Evolutionary conservation across 768 basidiomycete species (phyloP).

Genomic region (Hypholoma fasciculare): DNA sequence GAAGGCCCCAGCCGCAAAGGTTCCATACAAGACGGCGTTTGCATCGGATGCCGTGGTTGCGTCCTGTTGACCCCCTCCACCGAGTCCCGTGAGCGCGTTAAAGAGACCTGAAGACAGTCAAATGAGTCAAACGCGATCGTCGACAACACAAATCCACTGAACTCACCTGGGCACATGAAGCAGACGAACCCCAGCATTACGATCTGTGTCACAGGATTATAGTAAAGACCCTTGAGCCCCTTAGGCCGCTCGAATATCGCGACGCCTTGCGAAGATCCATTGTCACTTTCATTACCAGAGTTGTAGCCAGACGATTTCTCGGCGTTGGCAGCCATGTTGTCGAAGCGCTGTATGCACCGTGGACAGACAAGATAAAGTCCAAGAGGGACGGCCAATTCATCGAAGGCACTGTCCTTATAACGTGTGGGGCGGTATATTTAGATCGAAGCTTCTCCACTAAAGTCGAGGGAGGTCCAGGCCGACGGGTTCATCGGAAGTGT

Average conservation of each 20-base stretch:
- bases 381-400: too few relatives aligned
- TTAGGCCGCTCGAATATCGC: conserved; percentile 44
- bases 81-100: conserved; percentile 79
- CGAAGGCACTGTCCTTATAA: too few relatives aligned
- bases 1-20: conserved; percentile 44
- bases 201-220: conserved; percentile 55
- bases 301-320: conserved; percentile 7
- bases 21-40: conserved; percentile 64
- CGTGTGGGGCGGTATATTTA: too few relatives aligned
- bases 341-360: background rate
- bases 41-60: conserved; percentile 67
- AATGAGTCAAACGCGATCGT: background rate
- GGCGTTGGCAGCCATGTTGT: background rate
- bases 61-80: conserved; percentile 76
- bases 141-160: background rate
- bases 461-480: too few relatives aligned
- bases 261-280: conserved; percentile 11
- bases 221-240: conserved; percentile 57
- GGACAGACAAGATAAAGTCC: too few relatives aligned
- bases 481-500: too few relatives aligned
- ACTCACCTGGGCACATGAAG: conserved; percentile 8
- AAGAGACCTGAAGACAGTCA: conserved; percentile 53
- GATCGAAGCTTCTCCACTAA: too few relatives aligned
- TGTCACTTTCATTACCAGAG: conserved; percentile 10
- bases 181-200: conserved; percentile 12